phyloP scores from a whole-genome alignment of 306 rosid species.

The Alnus glutinosa region DNA sequence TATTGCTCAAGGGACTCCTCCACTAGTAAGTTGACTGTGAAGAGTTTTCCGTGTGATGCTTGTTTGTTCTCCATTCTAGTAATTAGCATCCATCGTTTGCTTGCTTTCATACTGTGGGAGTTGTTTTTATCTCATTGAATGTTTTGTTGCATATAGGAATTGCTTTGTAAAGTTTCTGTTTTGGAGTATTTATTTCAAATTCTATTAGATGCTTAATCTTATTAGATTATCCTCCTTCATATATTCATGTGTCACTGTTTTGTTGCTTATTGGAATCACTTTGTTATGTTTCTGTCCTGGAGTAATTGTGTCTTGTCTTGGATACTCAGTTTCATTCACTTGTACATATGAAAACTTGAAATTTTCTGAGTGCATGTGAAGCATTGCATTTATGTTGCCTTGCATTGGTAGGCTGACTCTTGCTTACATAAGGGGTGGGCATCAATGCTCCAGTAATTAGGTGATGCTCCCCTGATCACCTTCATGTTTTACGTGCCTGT shows the following conservation, averaged over 20 bases:
- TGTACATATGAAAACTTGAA: background rate
- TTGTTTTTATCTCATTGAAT: background rate
- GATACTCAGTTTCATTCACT: background rate
- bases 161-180: background rate
- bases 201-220: background rate
- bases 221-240: background rate
- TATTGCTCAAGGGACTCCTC: constrained; percentile 98
- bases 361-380: background rate
- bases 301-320: background rate
- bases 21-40: constrained; percentile 71
- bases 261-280: background rate
- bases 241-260: background rate
- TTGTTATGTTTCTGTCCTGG: background rate
- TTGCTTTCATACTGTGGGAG: background rate
- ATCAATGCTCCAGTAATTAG: background rate
- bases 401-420: background rate
- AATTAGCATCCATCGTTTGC: background rate
- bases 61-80: background rate
- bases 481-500: background rate
- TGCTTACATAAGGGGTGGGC: background rate
- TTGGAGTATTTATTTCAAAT: background rate
- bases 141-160: background rate
- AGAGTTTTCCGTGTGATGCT: background rate
- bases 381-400: background rate
- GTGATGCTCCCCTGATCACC: background rate